These are phyloP conservation scores for Candida silvicultrix DNA, from an alignment of 805 yeast species.

Conservation along the genomic window DNA sequence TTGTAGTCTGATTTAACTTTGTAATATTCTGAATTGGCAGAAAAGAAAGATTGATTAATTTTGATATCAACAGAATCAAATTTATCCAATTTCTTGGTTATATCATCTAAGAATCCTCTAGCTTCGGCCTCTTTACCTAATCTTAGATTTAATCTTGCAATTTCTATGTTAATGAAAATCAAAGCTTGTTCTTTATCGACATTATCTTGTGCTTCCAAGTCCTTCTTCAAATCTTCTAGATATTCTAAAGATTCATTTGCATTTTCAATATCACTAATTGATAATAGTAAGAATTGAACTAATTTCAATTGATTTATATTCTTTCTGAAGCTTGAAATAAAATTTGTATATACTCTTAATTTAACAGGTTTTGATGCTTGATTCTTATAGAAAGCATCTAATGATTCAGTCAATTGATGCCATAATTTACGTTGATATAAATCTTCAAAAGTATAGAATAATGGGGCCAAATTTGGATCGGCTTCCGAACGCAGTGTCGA, in stretches of 20 bases:
- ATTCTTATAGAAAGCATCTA: conserved; percentile 54
- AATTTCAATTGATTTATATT: conserved; percentile 75
- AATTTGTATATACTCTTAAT: conserved; percentile 61
- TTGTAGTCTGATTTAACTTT: conserved; percentile 75
- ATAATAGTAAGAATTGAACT: conserved; percentile 62
- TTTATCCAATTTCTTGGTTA: conserved; percentile 50
- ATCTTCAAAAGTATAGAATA: conserved; percentile 72
- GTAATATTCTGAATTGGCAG: conserved; percentile 70
- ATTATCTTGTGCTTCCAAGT: conserved; percentile 34
- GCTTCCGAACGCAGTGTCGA: conserved; percentile 56
- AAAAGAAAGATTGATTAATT: conserved; percentile 78
- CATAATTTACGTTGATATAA: conserved; percentile 84
- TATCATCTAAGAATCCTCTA: conserved; percentile 58
- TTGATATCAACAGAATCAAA: conserved; percentile 51
- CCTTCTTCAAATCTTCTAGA: conserved; percentile 36
- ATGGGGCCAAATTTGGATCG: conserved; percentile 55
- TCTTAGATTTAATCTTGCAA: conserved; percentile 62
- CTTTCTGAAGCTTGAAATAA: conserved; percentile 58
- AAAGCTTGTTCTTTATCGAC: conserved; percentile 46
- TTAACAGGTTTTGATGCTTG: conserved; percentile 50
- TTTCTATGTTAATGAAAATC: conserved; percentile 58
- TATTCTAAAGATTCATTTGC: conserved; percentile 44
- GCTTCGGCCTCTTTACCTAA: conserved; percentile 53
- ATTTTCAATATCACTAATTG: conserved; percentile 39
- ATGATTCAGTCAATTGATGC: conserved; percentile 81